Evolutionary conservation across 208 protist genomes (phyloP).

Genomic region (Herpetomonas samuelpessoai): DNA sequence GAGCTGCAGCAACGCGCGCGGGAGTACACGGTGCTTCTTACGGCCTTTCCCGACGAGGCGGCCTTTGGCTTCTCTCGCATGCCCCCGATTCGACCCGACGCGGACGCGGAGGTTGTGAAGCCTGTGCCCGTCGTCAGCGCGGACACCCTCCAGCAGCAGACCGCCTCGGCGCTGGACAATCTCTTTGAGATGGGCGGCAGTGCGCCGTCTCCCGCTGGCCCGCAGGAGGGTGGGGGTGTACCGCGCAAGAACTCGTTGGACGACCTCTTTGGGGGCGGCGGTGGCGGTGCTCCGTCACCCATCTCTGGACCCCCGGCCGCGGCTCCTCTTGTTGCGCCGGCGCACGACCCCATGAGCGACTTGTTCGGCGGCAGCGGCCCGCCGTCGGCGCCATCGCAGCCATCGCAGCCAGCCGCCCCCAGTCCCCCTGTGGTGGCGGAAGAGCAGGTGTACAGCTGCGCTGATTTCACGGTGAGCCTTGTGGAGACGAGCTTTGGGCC

Average conservation of each 20-base stretch:
- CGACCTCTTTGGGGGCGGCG: slow-evolving; percentile 21
- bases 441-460: slow-evolving; percentile 42
- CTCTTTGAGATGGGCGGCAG: slow-evolving; percentile 55
- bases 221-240: background rate
- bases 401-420: background rate
- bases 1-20: slow-evolving; percentile 95
- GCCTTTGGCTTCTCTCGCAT: slow-evolving; percentile 75
- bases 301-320: too few relatives aligned
- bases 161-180: slow-evolving; percentile 59
- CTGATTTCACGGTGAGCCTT: slow-evolving; percentile 47
- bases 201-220: slow-evolving; percentile 6
- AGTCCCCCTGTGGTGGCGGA: slow-evolving; percentile 4
- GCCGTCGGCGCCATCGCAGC: background rate
- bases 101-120: slow-evolving; percentile 32
- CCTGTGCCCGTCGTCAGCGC: slow-evolving; percentile 60
- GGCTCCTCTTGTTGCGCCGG: background rate
- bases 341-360: background rate
- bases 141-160: slow-evolving; percentile 45
- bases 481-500: slow-evolving; percentile 17
- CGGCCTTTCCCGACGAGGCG: slow-evolving; percentile 70
- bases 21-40: slow-evolving; percentile 88
- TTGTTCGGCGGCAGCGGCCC: background rate
- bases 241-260: slow-evolving; percentile 12
- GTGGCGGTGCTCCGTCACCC: background rate
- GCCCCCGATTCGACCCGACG: slow-evolving; percentile 52